Base-by-base conservation (phyloP, 1,139 yeast genomes). In the Yamadazyma jaroonii region DNA sequence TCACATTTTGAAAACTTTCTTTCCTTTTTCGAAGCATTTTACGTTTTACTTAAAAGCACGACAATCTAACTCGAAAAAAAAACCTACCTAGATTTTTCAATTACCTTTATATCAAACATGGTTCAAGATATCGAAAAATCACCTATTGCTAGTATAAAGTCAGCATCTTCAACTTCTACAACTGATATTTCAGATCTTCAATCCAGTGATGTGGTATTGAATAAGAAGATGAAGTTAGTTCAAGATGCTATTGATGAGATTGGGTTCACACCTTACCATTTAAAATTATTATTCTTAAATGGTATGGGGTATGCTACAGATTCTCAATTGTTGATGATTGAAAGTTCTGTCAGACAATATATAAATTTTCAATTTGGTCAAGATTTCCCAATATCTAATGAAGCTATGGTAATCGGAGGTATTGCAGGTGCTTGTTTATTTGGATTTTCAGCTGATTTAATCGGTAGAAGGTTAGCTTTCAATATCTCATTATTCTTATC, bases 301-400 rank as follows among this genome's bases (percentile, higher is more conserved):
- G 85, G 85, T 12, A 72, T 78, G 71, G 86, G 86, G 11, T 80
- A 80, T 49, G 74, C 81, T 5, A 79, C 77, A 21, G 85, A 80
- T 52, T 76, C 83, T 12, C 79, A 78, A 52, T 61, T 80, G 46
- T 71, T 68, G 28, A 62, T 65, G 52, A 49, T 64, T 30, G 74
- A 67, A 46, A 53, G 65, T 39, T 52, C 57, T 26, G 73, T 66
- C 9, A 54, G 72, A 42, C 54, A 60, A 4, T 63, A 60, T 48
- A 60, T 64, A 48, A 74, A 67, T 50, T 67, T 59, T 50, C 79
- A 67, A 47, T 67, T 66, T 48, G 63, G 64, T 14, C 58, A 61
- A 40, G 32, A 32, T 10, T 66, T 59, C 42, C 65, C 73, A 0
- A 61, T 62, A 3, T 44, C 57, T 25, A 57, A 57, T 24, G 59